A percentile compares a stretch with the other conserved stretches of the same genome.
phyloP scores from a whole-genome alignment of 108 stramenopile genomes.

The Phaeodactylum tricornutum region DNA sequence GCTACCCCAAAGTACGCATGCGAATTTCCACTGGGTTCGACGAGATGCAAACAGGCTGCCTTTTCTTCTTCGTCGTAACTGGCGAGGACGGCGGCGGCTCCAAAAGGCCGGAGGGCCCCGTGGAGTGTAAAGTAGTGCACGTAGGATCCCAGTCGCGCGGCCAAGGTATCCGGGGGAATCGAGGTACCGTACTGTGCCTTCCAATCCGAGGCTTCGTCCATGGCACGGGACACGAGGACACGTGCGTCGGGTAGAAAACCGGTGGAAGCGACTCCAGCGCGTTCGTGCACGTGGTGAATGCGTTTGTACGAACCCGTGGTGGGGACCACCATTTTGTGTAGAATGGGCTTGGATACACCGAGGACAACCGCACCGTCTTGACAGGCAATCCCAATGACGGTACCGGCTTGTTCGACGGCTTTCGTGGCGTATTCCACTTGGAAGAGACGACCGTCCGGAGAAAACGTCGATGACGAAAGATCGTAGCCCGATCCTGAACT shows the following conservation, averaged over 20 bases:
- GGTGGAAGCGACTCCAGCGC: constrained; percentile 76
- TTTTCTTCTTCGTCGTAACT: constrained; percentile 85
- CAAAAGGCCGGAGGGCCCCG: constrained; percentile 95
- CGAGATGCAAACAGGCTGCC: constrained; percentile 77
- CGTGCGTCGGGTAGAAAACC: constrained; percentile 93
- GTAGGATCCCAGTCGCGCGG: constrained; percentile 82
- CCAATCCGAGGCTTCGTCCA: constrained; percentile 85
- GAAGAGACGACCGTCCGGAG: constrained; percentile 97
- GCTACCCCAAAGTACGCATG: constrained; percentile 92
- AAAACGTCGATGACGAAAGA: constrained; percentile 92
- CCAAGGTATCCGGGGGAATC: constrained; percentile 74
- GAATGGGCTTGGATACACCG: constrained; percentile 88
- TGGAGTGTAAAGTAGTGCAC: constrained; percentile 98
- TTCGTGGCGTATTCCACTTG: constrained; percentile 93
- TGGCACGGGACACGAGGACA: constrained; percentile 84
- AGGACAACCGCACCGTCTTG: constrained; percentile 95
- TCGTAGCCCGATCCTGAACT: constrained; percentile 88
- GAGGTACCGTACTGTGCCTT: constrained; percentile 77
- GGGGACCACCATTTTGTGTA: constrained; percentile 87
- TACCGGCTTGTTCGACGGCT: constrained; percentile 88
- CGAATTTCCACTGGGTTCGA: constrained; percentile 88
- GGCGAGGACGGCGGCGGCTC: constrained; percentile 76
- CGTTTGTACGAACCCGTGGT: constrained; percentile 62
- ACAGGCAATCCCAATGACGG: constrained; percentile 90
- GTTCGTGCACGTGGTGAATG: constrained; percentile 64